Conservation (phyloP, 1,139 yeast genomes). For the Hanseniaspora sp. region DNA sequence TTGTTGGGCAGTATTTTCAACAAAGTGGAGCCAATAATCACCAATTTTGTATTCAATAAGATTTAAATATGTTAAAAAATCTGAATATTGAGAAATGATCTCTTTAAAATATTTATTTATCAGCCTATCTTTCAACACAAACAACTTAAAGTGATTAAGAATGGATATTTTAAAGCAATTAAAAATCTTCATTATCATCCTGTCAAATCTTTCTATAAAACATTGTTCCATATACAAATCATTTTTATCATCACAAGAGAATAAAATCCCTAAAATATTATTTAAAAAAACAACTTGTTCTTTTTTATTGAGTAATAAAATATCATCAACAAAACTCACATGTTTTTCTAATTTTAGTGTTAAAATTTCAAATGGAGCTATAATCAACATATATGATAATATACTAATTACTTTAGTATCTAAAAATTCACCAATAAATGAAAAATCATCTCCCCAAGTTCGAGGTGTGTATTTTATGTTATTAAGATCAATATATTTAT, state of each 20-base stretch:
- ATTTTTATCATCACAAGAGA: background rate
- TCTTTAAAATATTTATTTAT: background rate
- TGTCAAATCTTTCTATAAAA: background rate
- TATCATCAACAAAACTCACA: background rate
- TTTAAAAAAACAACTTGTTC: background rate
- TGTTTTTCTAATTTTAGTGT: background rate
- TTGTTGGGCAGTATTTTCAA: background rate
- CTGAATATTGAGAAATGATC: background rate
- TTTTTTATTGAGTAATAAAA: background rate
- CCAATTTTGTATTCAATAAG: background rate
- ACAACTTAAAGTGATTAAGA: background rate
- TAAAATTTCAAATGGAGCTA: background rate
- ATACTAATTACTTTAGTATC: background rate
- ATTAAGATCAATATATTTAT: background rate
- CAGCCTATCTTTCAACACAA: background rate
- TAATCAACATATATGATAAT: background rate
- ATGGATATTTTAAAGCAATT: background rate
- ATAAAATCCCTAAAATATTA: background rate
- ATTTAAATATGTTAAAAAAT: background rate
- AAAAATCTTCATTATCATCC: background rate
- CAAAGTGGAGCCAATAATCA: background rate
- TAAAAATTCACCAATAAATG: background rate
- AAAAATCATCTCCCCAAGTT: background rate
- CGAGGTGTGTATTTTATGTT: background rate
- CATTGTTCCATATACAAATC: background rate